Base-by-base conservation (phyloP, 1,284 basidiomycete species). In the Heterobasidion occidentale region DNA sequence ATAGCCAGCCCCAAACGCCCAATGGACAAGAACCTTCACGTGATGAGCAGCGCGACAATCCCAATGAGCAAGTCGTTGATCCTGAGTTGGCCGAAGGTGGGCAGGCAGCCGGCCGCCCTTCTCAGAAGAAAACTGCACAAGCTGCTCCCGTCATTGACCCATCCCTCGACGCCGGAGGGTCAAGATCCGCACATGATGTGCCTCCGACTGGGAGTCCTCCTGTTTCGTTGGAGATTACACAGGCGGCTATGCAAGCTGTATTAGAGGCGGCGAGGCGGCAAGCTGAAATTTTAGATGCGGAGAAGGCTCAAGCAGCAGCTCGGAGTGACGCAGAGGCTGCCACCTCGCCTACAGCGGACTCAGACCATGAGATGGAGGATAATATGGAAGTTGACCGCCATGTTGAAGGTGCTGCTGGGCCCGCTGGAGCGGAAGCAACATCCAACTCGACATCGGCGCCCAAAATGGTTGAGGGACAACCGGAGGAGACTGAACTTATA, bases 401-500 rank as follows among this genome's bases (percentile, higher is more conserved):
- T 27, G 27, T 6, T 27, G 27, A 27, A 5, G 52, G 19, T 19
- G 52, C 6, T 33, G 34, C 38, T 14, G 27, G 44, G 33, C 15
- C 36, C 27, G 15, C 17, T 19, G 51, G 19, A 15, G 51, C 2
- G 36, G 36, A 36, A 36, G 20, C 46, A 53, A 42, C 36, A 38
- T 57, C 12, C 27, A 33, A 17, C 27, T 20, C 34, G 11, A n/a
- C 54, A 11, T 4, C 56, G 36, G 35, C 34, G 20, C 33, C 48
- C 19, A 42, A 38, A 36, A 27, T 36, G 11, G 19, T 34, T 34
- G 46, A 19, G 20, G 71, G 72, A 19, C 74, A 83, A 14, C 80
- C 80, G 2, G 82, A 83, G 62, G 80, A 83, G 61, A 80, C 79
- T 14, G 81, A 81, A 63, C 77, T 80, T 9, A 85, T 86, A 80